phyloP scores from a whole-genome alignment of 2,329 filamentous ascomycete species.

The Leptographium radiaticola region DNA sequence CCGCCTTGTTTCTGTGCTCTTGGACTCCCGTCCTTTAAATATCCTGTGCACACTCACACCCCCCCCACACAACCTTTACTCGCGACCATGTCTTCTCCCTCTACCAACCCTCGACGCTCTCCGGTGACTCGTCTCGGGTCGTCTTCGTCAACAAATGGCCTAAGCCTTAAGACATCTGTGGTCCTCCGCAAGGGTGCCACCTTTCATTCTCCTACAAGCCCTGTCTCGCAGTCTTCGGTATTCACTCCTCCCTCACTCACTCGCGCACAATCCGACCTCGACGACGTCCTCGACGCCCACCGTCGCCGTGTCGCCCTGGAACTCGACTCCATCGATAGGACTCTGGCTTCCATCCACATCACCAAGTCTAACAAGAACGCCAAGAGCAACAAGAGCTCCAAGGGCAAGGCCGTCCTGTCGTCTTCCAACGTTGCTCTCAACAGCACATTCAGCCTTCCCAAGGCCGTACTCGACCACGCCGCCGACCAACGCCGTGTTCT shows the following conservation, averaged over 20 bases:
- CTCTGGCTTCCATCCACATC: constrained; percentile 27
- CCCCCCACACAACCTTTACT: background rate
- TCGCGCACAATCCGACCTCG: constrained; percentile 56
- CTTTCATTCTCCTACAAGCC: constrained; percentile 39
- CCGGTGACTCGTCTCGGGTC: constrained; percentile 30
- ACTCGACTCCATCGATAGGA: constrained; percentile 48
- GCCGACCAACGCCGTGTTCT: constrained; percentile 33
- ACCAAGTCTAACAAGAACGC: constrained; percentile 17
- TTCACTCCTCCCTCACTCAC: constrained; percentile 42
- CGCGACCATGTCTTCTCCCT: constrained; percentile 10
- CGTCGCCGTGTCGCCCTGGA: constrained; percentile 55
- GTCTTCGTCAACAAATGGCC: constrained; percentile 24
- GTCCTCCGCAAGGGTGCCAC: constrained; percentile 60
- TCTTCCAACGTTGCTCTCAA: constrained; percentile 25
- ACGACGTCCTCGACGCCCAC: constrained; percentile 59
- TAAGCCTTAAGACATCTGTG: constrained; percentile 40
- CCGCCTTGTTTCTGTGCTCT: background rate
- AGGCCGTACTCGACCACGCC: constrained; percentile 43
- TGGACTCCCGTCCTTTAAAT: background rate
- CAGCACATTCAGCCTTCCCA: constrained; percentile 29
- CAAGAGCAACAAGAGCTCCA: background rate
- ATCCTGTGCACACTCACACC: background rate
- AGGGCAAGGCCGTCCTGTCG: constrained; percentile 17
- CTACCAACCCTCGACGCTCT: constrained; percentile 24
- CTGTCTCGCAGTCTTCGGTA: constrained; percentile 19